phyloP scores from a whole-genome alignment of 768 basidiomycete genomes.

The Mycena latifolia region DNA sequence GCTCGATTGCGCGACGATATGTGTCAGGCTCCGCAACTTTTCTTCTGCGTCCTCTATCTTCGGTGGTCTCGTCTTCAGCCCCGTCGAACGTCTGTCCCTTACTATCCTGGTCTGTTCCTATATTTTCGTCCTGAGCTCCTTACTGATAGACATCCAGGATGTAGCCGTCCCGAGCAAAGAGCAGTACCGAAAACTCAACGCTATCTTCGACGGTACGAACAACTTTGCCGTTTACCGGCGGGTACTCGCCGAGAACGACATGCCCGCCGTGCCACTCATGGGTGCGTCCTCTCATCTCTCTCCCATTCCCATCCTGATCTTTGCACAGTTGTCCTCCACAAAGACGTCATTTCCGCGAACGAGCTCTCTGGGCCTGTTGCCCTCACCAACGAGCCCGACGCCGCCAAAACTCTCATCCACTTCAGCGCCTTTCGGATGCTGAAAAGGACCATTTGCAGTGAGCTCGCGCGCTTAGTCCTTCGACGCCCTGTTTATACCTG shows the following conservation, averaged over 20 bases:
- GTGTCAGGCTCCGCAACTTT: conserved; percentile 60
- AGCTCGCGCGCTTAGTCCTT: neutral
- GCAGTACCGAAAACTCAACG: conserved; percentile 45
- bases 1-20: conserved; percentile 60
- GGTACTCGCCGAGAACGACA: conserved; percentile 38
- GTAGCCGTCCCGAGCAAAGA: conserved; percentile 42
- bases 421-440: conserved; percentile 52
- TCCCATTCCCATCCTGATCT: neutral
- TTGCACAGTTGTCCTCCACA: conserved; percentile 42
- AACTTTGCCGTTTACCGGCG: conserved; percentile 45
- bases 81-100: conserved; percentile 51
- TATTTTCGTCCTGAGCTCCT: neutral
- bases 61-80: conserved; percentile 54
- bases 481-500: neutral
- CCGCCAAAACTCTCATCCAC: conserved; percentile 47
- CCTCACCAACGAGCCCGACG: conserved; percentile 28
- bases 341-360: conserved; percentile 43
- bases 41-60: conserved; percentile 56
- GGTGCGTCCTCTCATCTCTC: conserved; percentile 36
- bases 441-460: conserved; percentile 56
- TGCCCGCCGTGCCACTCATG: conserved; percentile 50
- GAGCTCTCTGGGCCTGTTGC: conserved; percentile 36
- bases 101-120: conserved; percentile 48
- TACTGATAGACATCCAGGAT: conserved; percentile 29
- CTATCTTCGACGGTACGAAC: conserved; percentile 44